Conservation (phyloP, 257 asterid genomes). For the Gentiana macrophylla region DNA sequence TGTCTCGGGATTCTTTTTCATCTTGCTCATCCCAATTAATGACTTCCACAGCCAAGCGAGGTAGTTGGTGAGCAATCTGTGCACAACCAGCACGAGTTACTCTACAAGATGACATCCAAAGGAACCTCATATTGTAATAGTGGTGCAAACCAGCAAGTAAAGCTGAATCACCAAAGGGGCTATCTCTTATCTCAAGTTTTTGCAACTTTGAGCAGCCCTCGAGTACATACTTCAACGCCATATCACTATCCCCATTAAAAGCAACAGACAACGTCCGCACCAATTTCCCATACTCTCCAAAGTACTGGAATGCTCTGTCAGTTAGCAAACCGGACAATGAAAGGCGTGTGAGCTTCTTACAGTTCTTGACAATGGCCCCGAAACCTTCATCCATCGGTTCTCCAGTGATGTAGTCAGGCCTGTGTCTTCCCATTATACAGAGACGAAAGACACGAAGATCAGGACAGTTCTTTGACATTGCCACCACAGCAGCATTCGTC, state of each 20-base stretch:
- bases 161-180: constrained; percentile 45
- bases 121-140: constrained; percentile 44
- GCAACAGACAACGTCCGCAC: constrained; percentile 46
- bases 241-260: constrained; percentile 40
- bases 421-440: constrained; percentile 41
- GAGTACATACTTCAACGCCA: constrained; percentile 31
- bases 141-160: constrained; percentile 37
- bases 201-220: constrained; percentile 46
- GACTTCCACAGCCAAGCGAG: constrained; percentile 38
- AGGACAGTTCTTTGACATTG: constrained; percentile 42
- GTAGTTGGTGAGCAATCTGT: constrained; percentile 30
- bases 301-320: constrained; percentile 34
- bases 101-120: constrained; percentile 43
- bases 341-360: constrained; percentile 47
- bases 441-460: constrained; percentile 46
- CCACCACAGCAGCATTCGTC: constrained; percentile 46
- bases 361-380: constrained; percentile 49
- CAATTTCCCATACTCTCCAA: constrained; percentile 38
- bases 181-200: constrained; percentile 49
- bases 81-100: constrained; percentile 30
- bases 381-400: constrained; percentile 55
- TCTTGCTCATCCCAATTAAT: constrained; percentile 11
- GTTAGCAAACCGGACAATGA: constrained; percentile 42
- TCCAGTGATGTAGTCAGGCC: constrained; percentile 35
- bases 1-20: constrained; percentile 9